Evolutionary conservation across 2,329 filamentous ascomycete genomes (phyloP).

Genomic region (Phyllosticta citriasiana): DNA sequence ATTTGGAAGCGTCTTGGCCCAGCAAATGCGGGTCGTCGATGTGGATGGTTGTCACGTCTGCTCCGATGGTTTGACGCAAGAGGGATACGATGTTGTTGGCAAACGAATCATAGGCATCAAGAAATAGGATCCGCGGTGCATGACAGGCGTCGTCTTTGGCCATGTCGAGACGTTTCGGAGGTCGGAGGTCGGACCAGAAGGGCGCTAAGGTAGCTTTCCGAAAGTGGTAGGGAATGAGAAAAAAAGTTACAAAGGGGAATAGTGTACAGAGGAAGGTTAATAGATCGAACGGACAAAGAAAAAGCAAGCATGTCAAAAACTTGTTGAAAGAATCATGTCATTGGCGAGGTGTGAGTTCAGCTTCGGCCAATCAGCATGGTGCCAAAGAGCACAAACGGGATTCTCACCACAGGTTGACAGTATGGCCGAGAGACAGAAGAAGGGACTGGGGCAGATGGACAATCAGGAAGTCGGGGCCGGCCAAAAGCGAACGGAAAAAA

Average conservation of each 20-base stretch:
- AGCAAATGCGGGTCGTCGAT: slow-evolving; percentile 46
- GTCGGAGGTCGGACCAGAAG: neutral
- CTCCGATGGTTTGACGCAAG: slow-evolving; percentile 58
- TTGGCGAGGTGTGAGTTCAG: neutral
- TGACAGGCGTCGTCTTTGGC: slow-evolving; percentile 1
- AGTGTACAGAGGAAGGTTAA: neutral
- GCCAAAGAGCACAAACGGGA: neutral
- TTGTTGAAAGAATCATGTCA: neutral
- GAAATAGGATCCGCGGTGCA: slow-evolving; percentile 57
- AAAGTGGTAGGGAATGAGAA: neutral
- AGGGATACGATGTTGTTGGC: slow-evolving; percentile 88
- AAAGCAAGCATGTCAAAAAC: neutral
- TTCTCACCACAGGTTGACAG: neutral
- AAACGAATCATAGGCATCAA: slow-evolving; percentile 96
- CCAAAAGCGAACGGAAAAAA: neutral
- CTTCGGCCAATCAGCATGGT: neutral
- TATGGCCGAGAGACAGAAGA: neutral
- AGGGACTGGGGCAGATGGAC: neutral
- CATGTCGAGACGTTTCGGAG: neutral
- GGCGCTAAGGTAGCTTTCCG: neutral
- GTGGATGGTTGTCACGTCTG: slow-evolving; percentile 58
- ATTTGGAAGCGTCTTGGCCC: slow-evolving; percentile 19
- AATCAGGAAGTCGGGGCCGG: neutral
- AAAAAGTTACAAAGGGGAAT: neutral
- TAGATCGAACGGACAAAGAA: neutral